phyloP scores from a whole-genome alignment of 164 flowering plant genomes.

The Stephania cephalantha region DNA sequence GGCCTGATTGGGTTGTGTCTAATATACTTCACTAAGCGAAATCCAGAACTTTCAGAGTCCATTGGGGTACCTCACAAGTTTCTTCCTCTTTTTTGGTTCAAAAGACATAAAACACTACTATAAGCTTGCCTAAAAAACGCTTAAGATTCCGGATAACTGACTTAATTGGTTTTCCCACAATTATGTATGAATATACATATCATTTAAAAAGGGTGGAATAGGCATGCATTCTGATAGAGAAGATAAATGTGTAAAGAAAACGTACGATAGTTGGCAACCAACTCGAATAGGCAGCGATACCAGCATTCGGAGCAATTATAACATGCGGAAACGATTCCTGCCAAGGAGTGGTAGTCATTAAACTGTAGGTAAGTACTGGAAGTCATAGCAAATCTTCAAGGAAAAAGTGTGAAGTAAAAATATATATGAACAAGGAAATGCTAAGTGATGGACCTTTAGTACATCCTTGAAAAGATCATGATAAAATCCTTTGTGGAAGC shows the following conservation, averaged over 20 bases:
- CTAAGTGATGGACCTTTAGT: conserved; percentile 37
- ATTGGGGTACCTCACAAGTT: too few species aligned
- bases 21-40: too few species aligned
- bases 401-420: not conserved
- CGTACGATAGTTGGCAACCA: conserved; percentile 88
- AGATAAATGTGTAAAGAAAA: conserved; percentile 4
- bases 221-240: not conserved
- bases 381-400: not conserved
- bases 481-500: conserved; percentile 60
- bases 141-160: too few species aligned
- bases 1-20: too few species aligned
- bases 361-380: conserved; percentile 3
- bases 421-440: not conserved
- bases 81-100: too few species aligned
- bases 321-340: conserved; percentile 70
- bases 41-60: too few species aligned
- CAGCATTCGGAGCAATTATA: conserved; percentile 84
- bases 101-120: not conserved
- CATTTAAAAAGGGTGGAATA: too few species aligned
- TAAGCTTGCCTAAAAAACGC: not conserved
- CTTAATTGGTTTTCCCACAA: too few species aligned
- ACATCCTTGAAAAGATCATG: conserved; percentile 63
- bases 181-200: too few species aligned
- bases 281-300: conserved; percentile 83
- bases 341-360: conserved; percentile 13